Base-by-base conservation (phyloP, 495 filamentous ascomycete genomes). In the Corynascus novoguineensis region DNA sequence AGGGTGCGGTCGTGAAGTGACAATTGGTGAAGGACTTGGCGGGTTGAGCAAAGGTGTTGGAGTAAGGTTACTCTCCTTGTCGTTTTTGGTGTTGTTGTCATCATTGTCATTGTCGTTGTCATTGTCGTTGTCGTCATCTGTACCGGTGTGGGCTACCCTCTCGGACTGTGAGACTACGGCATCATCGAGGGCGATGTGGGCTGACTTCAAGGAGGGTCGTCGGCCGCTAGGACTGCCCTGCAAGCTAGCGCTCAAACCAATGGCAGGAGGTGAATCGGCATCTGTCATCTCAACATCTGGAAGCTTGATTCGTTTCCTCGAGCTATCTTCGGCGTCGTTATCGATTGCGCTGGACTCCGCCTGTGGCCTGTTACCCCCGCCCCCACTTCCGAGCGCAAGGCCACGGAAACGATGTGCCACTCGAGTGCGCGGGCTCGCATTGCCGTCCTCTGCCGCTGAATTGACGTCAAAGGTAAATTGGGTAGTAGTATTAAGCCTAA, bases 381-480 rank as follows among this genome's bases (percentile, higher is more conserved):
- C 72, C 64, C 72, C 72, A 63, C 79, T 76, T 57, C 75, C 80
- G 46, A 88, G 70, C 24, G 64, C 79, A 31, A 89, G 72, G 45
- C 82, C 77, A 58, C 81, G 79, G 61, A 90, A 83, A 53, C 80
- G 75, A 60, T 83, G 79, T 57, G 82, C 84, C 50, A 89, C 84
- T 32, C 71, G 79, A 14, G 81, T 79, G 58, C 81, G 78, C 28
- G 87, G 86, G 64, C 86, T 89, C 29, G 65, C 67, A 59, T 65
- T 71, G 40, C 70, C 72, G 31, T 73, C 72, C 24, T 75, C 72
- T 45, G 60, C 19, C 32, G 68, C 41, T 17, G 60, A 50, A 52
- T 64, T 57, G 27, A 66, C 41, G 50, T 71, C 67, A 44, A 77
- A 77, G 1, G 74, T 71, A 58, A 75, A 76, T 48, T 40, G 58